Percentiles rank a stretch among this genome's conserved stretches.
Conservation (phyloP, 768 basidiomycete species). For the Tulasnella sp. region DNA sequence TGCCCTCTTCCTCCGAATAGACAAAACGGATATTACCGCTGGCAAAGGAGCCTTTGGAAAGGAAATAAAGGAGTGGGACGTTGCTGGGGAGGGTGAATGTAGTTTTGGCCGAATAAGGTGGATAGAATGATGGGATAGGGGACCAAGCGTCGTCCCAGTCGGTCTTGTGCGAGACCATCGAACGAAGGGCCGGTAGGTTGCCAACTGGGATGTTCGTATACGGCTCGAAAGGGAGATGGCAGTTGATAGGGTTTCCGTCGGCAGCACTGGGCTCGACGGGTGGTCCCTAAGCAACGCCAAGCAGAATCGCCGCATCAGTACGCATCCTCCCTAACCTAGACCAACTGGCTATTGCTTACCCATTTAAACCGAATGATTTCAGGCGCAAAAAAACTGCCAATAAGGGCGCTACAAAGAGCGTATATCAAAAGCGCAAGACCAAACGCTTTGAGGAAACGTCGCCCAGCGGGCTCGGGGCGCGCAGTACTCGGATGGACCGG, state of each 20-base stretch:
- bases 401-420: not conserved
- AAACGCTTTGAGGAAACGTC: slow-evolving; percentile 11
- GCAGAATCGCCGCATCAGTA: not conserved
- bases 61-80: slow-evolving; percentile 7
- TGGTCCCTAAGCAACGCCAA: not conserved
- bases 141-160: not conserved
- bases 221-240: slow-evolving; percentile 3
- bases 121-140: not conserved
- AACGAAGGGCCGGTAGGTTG: too few relatives aligned
- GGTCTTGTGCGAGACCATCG: not conserved
- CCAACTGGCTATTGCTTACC: not conserved
- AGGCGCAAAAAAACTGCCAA: not conserved
- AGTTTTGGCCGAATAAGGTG: not conserved
- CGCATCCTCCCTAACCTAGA: not conserved
- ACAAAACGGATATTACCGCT: slow-evolving; percentile 6
- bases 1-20: not conserved
- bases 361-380: not conserved
- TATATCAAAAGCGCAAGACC: not conserved
- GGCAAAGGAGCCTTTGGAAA: slow-evolving; percentile 1
- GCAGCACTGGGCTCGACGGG: not conserved
- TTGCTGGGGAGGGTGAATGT: not conserved
- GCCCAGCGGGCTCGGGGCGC: not conserved
- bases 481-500: not conserved
- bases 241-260: not conserved
- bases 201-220: not conserved